Base-by-base conservation (phyloP, 805 yeast species). In the Sporopachydermia quercuum region DNA sequence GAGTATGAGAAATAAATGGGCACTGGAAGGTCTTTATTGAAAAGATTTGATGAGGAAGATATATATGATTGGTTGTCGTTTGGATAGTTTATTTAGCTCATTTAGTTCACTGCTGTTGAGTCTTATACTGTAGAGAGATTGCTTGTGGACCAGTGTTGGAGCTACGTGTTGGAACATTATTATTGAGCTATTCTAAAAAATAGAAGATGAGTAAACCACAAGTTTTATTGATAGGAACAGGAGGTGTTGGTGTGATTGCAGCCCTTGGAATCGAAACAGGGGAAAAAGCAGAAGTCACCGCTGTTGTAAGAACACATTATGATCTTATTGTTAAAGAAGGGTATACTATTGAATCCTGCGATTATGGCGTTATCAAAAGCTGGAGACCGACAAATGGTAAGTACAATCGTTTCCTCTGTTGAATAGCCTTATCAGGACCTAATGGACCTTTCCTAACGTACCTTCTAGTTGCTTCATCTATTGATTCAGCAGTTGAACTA, bases 191-290 rank as follows among this genome's bases (percentile, higher is more conserved):
- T n/a, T n/a, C n/a, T n/a, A n/a, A n/a, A n/a, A n/a, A n/a, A n/a
- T 8, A 23, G 30, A 23, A 8, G 30, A 23, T n/a, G 8, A n/a
- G 30, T 8, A 42, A 47, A 43, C 47, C 55, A 18, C 62, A 63
- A 39, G 74, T 77, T 14, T 61, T 83, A 8, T 61, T 83, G 6
- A 68, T 83, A 34, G 94, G 94, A 6, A 70, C 84, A 35, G 95
- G 94, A 13, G 94, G 94, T 33, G 91, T 84, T 6, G 95, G 95
- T 30, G 68, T 84, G 14, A 71, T 84, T 23, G 76, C 79, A 2
- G 83, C 93, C 0, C 66, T 76, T 38, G 72, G 81, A 0, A 61
- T 84, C 19, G 65, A 63, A 47, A 53, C 55, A 34, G 62, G 67
- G 36, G 71, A 68, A 0, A 55, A 62, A 35, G 64, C 73, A 5